Percentiles rank a stretch among this genome's conserved stretches.
Conservation (phyloP, 202 grass and related monocot genomes). For the Saccharum hybrid region DNA sequence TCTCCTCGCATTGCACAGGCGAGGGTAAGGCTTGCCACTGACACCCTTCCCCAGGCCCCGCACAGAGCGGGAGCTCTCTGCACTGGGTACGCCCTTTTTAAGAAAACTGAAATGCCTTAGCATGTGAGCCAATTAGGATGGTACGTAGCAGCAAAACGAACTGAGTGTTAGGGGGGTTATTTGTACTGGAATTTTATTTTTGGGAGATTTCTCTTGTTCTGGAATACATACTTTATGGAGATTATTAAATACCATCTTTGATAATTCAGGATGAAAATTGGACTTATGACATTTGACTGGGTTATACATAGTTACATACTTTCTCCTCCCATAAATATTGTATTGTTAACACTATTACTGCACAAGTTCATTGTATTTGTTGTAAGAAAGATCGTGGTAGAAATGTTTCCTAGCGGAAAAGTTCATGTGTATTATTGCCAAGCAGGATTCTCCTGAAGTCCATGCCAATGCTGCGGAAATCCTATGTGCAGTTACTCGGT, state of each 20-base stretch:
- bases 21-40: too few relatives aligned
- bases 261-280: neutral
- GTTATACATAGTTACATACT: neutral
- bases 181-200: neutral
- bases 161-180: neutral
- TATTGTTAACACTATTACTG: neutral
- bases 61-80: too few relatives aligned
- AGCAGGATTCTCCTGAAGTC: slow-evolving; percentile 68
- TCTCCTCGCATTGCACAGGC: too few relatives aligned
- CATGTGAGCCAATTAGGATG: neutral
- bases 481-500: slow-evolving; percentile 79
- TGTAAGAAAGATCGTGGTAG: neutral
- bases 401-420: slow-evolving; percentile 2
- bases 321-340: slow-evolving; percentile 7
- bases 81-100: too few relatives aligned
- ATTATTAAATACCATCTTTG: neutral
- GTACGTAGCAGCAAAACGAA: neutral
- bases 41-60: too few relatives aligned
- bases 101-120: neutral
- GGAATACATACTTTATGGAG: neutral
- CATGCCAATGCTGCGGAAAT: slow-evolving; percentile 60
- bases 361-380: slow-evolving; percentile 8
- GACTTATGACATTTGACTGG: neutral
- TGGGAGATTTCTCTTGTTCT: neutral
- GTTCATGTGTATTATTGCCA: slow-evolving; percentile 32